Base-by-base conservation (phyloP, 352 stramenopile genomes). In the Pythium pyrilobum region DNA sequence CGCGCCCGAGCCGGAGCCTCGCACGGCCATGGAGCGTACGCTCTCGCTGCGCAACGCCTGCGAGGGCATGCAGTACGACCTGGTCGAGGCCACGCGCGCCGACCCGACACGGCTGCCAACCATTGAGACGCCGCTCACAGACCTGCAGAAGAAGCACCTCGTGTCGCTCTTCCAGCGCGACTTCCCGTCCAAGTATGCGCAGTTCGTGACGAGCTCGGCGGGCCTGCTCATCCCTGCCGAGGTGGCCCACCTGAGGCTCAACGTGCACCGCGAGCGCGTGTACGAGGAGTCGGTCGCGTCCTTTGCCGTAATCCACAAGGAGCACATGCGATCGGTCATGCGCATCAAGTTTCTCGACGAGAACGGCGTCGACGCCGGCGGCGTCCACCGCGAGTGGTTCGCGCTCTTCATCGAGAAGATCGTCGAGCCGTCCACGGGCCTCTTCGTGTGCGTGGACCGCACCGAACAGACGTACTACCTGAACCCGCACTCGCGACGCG, bases 351-450 rank as follows among this genome's bases (percentile, higher is more conserved):
- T 88, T 46, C 33, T 80, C 4, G 70, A 72, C 36, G 80, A 89
- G 44, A 62, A 41, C 8, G 80, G 73, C 18, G 51, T 85, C 13
- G 77, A 91, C 53, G 81, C 78, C 6, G 81, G 81, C 2, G 81
- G 73, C 15, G 46, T 91, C 3, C 63, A 85, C 36, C 64, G 80
- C 13, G 80, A 89, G 48, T 91, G 80, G 80, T 87, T 85, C 46
- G 47, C 56, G 34, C 62, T 87, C 13, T 52, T 85, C 41, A 63
- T 52, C 31, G 58, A 73, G n/a, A 56, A 49, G 33, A 54, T 77
- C 39, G 57, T 69, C n/a, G 51, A 69, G 6, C 55, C 51, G 8
- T 21, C 29, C 0, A 59, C 45, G 9, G 67, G 67, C 0, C 31
- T 76, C 25, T 76, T 76, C 41, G 34, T 44, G 7, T 69, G 56